Conservation (phyloP, 2,329 filamentous ascomycete species). For the Colletotrichum neosansevieriae region DNA sequence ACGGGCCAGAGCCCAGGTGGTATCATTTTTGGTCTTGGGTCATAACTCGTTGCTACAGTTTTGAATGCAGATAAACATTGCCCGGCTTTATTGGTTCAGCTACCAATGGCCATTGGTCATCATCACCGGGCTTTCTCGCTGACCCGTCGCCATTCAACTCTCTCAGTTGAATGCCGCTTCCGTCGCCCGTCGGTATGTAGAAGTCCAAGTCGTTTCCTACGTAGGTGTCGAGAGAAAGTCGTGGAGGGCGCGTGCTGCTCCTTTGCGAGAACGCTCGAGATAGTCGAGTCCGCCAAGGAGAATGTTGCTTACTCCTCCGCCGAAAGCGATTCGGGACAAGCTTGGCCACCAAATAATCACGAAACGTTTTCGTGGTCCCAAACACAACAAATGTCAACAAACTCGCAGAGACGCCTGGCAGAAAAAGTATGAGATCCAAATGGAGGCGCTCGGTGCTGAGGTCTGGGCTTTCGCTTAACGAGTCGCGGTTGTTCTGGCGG, state of each 20-base stretch:
- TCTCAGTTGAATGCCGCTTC: slow-evolving; percentile 15
- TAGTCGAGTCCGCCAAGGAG: neutral
- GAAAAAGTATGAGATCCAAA: slow-evolving; percentile 42
- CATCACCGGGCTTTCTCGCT: slow-evolving; percentile 9
- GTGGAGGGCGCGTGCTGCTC: slow-evolving; percentile 13
- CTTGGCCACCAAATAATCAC: slow-evolving; percentile 41
- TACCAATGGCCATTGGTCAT: slow-evolving; percentile 26
- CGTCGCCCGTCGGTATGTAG: slow-evolving; percentile 16
- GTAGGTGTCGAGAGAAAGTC: slow-evolving; percentile 25
- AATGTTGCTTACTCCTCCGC: slow-evolving; percentile 2
- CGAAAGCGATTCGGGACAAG: slow-evolving; percentile 40
- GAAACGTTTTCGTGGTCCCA: slow-evolving; percentile 45
- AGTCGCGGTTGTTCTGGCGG: slow-evolving; percentile 47
- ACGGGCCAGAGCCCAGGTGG: slow-evolving; percentile 19
- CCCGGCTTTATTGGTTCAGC: slow-evolving; percentile 17
- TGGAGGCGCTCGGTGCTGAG: slow-evolving; percentile 44
- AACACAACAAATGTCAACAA: slow-evolving; percentile 45
- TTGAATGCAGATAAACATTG: slow-evolving; percentile 33
- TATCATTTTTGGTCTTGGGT: slow-evolving; percentile 39
- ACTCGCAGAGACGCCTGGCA: slow-evolving; percentile 45
- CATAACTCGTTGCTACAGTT: slow-evolving; percentile 36
- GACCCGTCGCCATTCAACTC: slow-evolving; percentile 23
- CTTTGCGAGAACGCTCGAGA: slow-evolving; percentile 10
- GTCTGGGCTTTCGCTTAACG: slow-evolving; percentile 48
- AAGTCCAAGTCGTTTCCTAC: slow-evolving; percentile 4